Base-by-base conservation (phyloP, 176 grass and related monocot genomes). In the Thinopyrum elongatum region DNA sequence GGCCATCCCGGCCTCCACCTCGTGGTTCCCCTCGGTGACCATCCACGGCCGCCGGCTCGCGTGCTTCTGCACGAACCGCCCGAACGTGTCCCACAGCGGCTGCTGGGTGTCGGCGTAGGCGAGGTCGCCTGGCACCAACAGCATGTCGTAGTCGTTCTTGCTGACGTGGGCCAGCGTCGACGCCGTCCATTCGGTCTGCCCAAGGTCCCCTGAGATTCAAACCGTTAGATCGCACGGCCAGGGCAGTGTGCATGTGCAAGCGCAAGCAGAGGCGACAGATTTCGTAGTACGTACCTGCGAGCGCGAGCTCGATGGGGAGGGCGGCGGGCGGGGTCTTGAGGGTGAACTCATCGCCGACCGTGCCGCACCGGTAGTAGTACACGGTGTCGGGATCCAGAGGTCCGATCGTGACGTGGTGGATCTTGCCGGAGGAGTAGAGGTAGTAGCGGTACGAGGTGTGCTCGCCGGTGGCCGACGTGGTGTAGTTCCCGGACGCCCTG, bases 341-440 rank as follows among this genome's bases (percentile, higher is more conserved):
- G 83, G 58, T 79, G 88, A 95, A 92, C 78, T 98, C 91, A 10
- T 84, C 79, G 21, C 83, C 93, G 23, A 75, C 80, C 79, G 36
- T 81, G 53, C 91, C 84, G 75, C 96, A 98, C 15, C 88, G 89
- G 84, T 98, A 98, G 91, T 92, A 94, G 90, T 98, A 98, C 29
- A 92, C 89, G 2, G 84, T 86, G 81, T 73, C 70, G 6, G 91
- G 90, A 22, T 87, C 86, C 51, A 98, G 86, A 6, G 96, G 93
- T 2, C 96, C 96, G 74, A 98, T 95, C 26, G 78, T 94, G 70
- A 92, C 96, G 74, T 98, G 96, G 93, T 98, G 93, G 88, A 95
- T 94, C 85, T 86, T 89, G 88, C 96, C 96, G 66, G 96, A 98
- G 33, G 87, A 33, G 87, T 98, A 98, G 66, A 90, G 88, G 82